Evolutionary conservation across 202 grass and related monocot species (phyloP), one percentile per base, ranked within the genome.

Genomic region (Saccharum hybrid): DNA sequence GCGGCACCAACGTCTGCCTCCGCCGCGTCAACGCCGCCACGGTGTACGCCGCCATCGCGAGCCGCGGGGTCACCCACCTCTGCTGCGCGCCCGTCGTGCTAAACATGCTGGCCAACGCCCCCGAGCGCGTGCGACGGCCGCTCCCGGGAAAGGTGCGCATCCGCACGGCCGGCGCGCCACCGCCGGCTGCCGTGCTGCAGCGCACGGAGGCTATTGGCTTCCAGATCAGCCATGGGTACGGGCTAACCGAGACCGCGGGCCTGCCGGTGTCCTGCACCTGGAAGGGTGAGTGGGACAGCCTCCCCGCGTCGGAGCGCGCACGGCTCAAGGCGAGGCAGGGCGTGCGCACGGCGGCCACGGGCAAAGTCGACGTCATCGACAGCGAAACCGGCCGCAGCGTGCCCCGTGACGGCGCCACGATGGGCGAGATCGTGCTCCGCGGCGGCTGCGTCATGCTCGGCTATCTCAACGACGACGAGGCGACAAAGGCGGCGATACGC

Each of bases 31-130:
- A 81, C 79, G 88, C 92, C 33, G 90, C n/a, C 19, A 36, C 77
- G 10, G 84, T 97, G 41, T 97, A 83, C 88, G 81, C 72, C 36
- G 54, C 88, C 56, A 88, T 97, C 81, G 81, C 71, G 9, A 28
- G 48, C 65, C 85, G 83, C 68, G 69, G 71, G 0, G 88, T 94
- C 48, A 86, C 81, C 14, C 94, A 97, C 87, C 81, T 97, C 78
- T 97, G 92, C 62, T 86, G 90, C 18, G 92, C 94, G 70, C 90
- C 94, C 19, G 92, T 92, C 61, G 90, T 97, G 66, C 91, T 97
- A 67, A 93, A 93, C 90, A 94, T 97, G 92, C 83, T 97, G 18
- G 90, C 92, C 64, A 93, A 91, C 81, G 84, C 90, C 4, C 82
- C 88, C 0, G 78, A 84, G 4, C 54, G 26, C 11, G 72, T 45